Percentiles rank a stretch among this genome's conserved stretches.
Evolutionary conservation across 352 stramenopile species (phyloP).

Genomic region (Pythium apleroticum): DNA sequence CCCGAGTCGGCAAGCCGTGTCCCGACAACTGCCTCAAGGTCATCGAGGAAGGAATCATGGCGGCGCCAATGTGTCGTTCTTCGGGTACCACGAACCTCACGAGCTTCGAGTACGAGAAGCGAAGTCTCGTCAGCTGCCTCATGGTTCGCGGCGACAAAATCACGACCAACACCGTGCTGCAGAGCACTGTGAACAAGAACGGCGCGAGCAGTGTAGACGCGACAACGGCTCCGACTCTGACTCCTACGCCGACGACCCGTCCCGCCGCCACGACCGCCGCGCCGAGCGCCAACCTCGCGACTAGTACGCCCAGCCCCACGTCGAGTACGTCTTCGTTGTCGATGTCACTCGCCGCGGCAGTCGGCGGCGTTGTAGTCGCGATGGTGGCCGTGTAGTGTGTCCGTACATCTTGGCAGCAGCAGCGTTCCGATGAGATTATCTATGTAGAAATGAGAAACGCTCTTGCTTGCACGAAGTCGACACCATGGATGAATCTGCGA

Average conservation of each 20-base stretch:
- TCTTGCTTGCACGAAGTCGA: too few species aligned
- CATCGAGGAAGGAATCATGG: neutral
- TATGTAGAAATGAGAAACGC: too few species aligned
- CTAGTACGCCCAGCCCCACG: too few species aligned
- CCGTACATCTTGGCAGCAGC: neutral
- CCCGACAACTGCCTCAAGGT: neutral
- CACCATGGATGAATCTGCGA: too few species aligned
- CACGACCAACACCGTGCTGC: neutral
- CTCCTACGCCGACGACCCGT: neutral
- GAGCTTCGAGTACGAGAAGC: neutral
- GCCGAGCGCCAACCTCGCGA: neutral
- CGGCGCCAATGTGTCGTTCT: neutral
- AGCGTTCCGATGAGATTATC: too few species aligned
- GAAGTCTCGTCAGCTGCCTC: neutral
- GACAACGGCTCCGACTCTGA: neutral
- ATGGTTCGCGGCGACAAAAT: neutral
- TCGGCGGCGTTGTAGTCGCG: neutral
- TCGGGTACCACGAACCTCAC: neutral
- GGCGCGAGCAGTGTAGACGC: neutral
- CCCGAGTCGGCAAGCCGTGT: neutral
- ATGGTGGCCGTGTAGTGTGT: neutral
- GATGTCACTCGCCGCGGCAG: neutral
- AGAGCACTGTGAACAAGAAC: neutral
- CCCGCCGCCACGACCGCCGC: neutral
- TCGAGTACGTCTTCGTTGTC: neutral